phyloP scores from a whole-genome alignment of 495 filamentous ascomycete genomes.

The Tuber brumale region DNA sequence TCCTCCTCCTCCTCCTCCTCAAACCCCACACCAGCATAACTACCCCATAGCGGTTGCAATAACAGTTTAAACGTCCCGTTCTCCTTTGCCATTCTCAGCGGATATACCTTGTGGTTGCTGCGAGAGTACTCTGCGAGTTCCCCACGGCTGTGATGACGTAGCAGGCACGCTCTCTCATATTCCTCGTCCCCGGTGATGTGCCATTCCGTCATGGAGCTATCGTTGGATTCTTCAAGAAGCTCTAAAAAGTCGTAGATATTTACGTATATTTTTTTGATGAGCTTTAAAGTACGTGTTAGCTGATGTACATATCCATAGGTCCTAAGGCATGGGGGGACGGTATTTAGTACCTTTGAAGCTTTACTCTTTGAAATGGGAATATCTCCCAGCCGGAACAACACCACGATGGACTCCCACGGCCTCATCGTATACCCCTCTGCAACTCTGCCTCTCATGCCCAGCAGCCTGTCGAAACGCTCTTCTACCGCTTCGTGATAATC shows the following conservation, averaged over 20 bases:
- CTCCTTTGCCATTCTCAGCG: neutral
- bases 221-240: neutral
- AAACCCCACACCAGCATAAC: neutral
- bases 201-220: neutral
- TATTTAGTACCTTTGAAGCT: neutral
- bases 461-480: neutral
- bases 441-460: neutral
- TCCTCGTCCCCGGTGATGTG: neutral
- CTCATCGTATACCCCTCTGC: neutral
- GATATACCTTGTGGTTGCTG: neutral
- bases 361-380: neutral
- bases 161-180: neutral
- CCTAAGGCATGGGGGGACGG: neutral
- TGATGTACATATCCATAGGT: neutral
- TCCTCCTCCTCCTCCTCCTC: no score
- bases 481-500: neutral
- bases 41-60: neutral
- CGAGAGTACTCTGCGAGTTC: neutral
- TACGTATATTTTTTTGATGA: neutral
- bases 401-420: neutral
- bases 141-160: neutral
- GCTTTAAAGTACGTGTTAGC: neutral
- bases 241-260: neutral
- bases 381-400: neutral
- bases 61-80: neutral